Conservation (phyloP, 345 rosid species). For the Rubroshorea leprosula region DNA sequence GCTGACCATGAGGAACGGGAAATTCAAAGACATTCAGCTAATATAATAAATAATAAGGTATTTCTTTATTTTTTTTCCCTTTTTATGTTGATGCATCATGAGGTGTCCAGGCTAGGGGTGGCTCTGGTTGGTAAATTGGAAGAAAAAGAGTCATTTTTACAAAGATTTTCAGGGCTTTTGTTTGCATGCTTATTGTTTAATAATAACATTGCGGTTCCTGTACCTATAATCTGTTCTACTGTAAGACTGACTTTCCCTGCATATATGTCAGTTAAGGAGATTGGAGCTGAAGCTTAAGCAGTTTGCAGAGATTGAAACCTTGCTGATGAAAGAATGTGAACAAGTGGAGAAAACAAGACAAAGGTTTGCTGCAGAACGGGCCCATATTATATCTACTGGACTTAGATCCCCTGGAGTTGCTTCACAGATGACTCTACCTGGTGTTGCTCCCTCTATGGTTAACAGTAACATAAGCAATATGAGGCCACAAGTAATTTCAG, state of each 20-base stretch:
- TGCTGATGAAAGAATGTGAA: conserved; percentile 92
- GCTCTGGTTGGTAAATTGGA: no score
- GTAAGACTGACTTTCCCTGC: no score
- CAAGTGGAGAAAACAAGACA: conserved; percentile 94
- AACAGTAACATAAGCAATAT: conserved; percentile 42
- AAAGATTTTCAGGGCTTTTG: no score
- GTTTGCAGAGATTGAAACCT: conserved; percentile 93
- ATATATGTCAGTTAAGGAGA: conserved; percentile 62
- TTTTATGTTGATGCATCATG: background rate
- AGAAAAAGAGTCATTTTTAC: no score
- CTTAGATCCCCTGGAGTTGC: conserved; percentile 49
- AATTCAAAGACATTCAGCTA: conserved; percentile 95
- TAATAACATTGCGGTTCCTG: no score
- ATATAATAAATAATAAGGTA: conserved; percentile 94
- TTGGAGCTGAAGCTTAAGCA: conserved; percentile 97
- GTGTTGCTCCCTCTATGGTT: conserved; percentile 46
- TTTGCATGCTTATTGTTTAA: no score
- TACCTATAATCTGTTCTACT: background rate
- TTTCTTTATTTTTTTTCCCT: background rate
- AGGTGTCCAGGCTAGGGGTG: no score
- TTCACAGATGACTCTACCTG: conserved; percentile 43
- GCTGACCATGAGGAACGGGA: conserved; percentile 99
- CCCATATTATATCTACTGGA: conserved; percentile 55
- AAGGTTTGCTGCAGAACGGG: conserved; percentile 68
- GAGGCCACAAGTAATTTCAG: conserved; percentile 47